phyloP scores from a whole-genome alignment of 2,329 filamentous ascomycete genomes.

The Blastomyces gilchristii region DNA sequence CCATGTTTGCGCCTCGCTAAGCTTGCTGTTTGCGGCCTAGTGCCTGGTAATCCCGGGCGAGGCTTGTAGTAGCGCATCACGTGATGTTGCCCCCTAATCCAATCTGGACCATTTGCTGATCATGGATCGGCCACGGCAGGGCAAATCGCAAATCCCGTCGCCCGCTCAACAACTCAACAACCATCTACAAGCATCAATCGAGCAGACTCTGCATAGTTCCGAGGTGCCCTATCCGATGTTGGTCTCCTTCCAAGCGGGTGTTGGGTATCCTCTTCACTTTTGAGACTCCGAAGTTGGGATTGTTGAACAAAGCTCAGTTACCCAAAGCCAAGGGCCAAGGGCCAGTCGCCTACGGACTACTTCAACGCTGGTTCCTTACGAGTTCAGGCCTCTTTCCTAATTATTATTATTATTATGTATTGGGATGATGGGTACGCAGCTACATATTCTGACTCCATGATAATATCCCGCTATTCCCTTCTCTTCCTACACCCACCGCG shows the following conservation, averaged over 20 bases:
- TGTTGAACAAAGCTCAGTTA: not conserved
- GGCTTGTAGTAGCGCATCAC: slow-evolving; percentile 11
- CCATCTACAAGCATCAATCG: no score
- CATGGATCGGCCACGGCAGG: not conserved
- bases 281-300: not conserved
- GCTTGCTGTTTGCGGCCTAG: slow-evolving; percentile 20
- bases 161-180: no score
- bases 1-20: slow-evolving; percentile 33
- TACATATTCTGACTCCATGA: no score
- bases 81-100: slow-evolving; percentile 12
- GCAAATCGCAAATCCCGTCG: no score
- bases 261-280: no score
- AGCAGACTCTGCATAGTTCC: not conserved
- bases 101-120: not conserved
- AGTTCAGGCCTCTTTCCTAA: no score
- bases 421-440: no score
- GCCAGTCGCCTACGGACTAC: no score
- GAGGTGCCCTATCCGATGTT: no score
- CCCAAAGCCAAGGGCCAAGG: not conserved
- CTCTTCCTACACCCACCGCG: not conserved
- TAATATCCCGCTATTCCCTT: not conserved
- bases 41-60: slow-evolving; percentile 6
- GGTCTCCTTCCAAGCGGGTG: no score
- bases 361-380: no score
- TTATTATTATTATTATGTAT: no score